Evolutionary conservation across 108 stramenopile genomes (phyloP), one percentile per base, ranked within the genome.

Genomic region (Discostella stelligeroides): DNA sequence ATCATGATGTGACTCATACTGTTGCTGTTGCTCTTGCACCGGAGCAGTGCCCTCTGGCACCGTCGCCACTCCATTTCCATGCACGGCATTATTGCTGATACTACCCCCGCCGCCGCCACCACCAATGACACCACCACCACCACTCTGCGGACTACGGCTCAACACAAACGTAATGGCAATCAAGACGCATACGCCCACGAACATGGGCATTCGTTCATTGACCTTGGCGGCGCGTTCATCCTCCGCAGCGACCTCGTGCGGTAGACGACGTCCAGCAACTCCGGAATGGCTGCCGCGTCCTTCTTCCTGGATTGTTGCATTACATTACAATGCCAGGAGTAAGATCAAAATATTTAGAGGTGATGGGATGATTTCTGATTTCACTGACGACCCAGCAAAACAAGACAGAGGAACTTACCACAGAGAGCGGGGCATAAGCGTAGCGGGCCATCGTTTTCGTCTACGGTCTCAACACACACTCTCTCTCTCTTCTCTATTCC

Each of bases 171-270:
- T 88, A 66, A 96, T 93, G 45, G 95, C 92, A 51, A 93, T 39
- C 41, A 96, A 75, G 53, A 96, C 88, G 63, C 91, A 93, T 23
- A 92, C 43, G 11, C 89, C 92, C 7, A 96, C 84, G 49, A 91
- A 93, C 81, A 88, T 89, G 68, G 92, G 92, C 91, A 95, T 89
- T 24, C 95, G 86, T 76, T 92, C 90, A 40, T 86, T 80, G 24
- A 92, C 86, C 41, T 89, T 77, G 56, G 85, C 88, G 51, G 79
- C 82, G 20, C 73, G 68, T 49, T 85, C 69, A 50, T 45, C 57
- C 24, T 68, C 76, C 34, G 50, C 68, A 45, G 45, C 75, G 18
- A 76, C 74, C 39, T 58, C 37, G 17, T 61, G 76, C 46, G 53
- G 80, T 37, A 51, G 56, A 43, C 79, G 62, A n/a, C 72, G 73